These are phyloP conservation scores for Mrakia blollopis DNA, from an alignment of 768 basidiomycete species.

Conservation along the genomic window DNA sequence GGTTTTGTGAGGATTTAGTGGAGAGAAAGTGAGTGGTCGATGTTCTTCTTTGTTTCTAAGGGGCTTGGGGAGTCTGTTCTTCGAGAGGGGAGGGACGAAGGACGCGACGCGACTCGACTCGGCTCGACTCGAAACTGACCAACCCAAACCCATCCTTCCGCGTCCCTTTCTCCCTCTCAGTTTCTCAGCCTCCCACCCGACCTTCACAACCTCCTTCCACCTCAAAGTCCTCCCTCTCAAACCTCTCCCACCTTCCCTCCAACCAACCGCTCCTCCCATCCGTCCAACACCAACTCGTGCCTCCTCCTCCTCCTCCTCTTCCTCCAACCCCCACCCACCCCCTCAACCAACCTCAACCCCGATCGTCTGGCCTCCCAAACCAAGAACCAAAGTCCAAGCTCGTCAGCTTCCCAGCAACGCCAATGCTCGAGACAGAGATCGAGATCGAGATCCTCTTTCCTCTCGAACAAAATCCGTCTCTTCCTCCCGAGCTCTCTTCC, in stretches of 20 bases:
- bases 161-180: neutral
- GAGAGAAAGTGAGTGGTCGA: constrained; percentile 20
- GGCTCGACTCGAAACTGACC: no score
- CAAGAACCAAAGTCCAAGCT: constrained; percentile 11
- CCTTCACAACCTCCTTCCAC: neutral
- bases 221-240: neutral
- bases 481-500: neutral
- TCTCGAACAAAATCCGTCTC: constrained; percentile 16
- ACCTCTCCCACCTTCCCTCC: neutral
- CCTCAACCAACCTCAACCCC: neutral
- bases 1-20: constrained; percentile 22
- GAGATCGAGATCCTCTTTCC: neutral
- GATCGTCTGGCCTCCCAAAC: constrained; percentile 5
- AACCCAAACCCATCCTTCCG: neutral
- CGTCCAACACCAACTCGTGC: constrained; percentile 1
- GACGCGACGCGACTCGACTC: neutral
- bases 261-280: neutral
- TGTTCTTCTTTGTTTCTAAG: no score
- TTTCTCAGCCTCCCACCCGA: neutral
- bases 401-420: constrained; percentile 11
- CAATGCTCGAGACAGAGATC: constrained; percentile 12
- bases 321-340: neutral
- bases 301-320: neutral
- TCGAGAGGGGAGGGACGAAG: no score
- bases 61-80: no score